A percentile compares a stretch with the other conserved stretches of the same genome.
Conservation (phyloP, 768 basidiomycete species). For the Rhizopogon vesiculosus region DNA sequence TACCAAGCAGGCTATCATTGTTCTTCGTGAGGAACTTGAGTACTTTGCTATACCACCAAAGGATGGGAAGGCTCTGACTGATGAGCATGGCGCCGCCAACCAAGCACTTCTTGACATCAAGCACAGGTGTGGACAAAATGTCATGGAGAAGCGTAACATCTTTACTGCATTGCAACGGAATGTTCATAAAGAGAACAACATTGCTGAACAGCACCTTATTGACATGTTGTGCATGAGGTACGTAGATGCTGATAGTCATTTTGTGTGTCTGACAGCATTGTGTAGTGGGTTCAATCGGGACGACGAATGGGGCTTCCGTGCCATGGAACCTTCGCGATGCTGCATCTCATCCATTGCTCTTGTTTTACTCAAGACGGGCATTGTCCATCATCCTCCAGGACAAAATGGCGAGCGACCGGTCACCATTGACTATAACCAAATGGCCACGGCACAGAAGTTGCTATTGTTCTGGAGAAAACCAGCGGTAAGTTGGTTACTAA, state of each 20-base stretch:
- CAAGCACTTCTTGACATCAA: conserved; percentile 75
- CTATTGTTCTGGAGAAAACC: conserved; percentile 99
- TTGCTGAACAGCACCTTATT: conserved; percentile 98
- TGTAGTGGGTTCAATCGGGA: conserved; percentile 87
- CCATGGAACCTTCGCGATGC: conserved; percentile 92
- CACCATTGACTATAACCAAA: conserved; percentile 85
- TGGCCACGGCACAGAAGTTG: conserved; percentile 96
- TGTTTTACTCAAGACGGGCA: conserved; percentile 95
- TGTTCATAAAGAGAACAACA: conserved; percentile 98
- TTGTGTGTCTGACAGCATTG: conserved; percentile 8
- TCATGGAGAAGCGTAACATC: conserved; percentile 88
- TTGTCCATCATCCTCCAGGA: conserved; percentile 57
- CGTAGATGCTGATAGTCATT: conserved; percentile 6
- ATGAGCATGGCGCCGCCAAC: conserved; percentile 79
- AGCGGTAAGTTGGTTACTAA: conserved; percentile 60
- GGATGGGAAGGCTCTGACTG: conserved; percentile 54
- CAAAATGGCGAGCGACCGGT: conserved; percentile 64
- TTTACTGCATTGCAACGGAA: conserved; percentile 98
- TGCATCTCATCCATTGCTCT: conserved; percentile 98
- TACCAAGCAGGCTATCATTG: conserved; percentile 96
- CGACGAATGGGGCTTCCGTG: conserved; percentile 98
- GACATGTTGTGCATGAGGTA: conserved; percentile 99
- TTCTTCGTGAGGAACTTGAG: conserved; percentile 95
- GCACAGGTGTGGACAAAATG: conserved; percentile 77
- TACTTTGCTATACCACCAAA: conserved; percentile 95